Base-by-base conservation (phyloP, 225 moss, liverwort and hornwort species). In the Takakia lepidozioides region DNA sequence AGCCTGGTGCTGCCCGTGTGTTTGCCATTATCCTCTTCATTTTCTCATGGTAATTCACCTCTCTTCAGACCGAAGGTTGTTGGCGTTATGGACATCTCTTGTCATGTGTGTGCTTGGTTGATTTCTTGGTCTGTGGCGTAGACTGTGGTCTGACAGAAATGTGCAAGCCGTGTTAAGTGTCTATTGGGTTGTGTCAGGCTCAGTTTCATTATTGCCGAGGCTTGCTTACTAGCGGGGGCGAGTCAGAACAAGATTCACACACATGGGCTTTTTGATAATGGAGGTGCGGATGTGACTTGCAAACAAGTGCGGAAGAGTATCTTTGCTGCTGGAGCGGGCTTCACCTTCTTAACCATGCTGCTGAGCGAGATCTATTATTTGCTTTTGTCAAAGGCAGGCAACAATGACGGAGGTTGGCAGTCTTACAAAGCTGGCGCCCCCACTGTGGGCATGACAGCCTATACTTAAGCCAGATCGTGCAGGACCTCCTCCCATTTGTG, bases 231-330 rank as follows among this genome's bases (percentile, higher is more conserved):
- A 9, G 73, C 63, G 1, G 77, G 76, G 43, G 76, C 82, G 4
- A 67, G 63, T 19, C 62, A 69, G 11, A 73, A 82, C 51, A 72
- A 59, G 52, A 67, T 77, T 6, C 77, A 67, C 45, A 73, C 76
- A 8, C 57, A 53, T 18, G 66, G 65, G 11, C 62, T 56, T 18
- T 51, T 54, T 48, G 24, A 42, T 3, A 49, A 30, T 37, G 61
- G 55, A 0, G 66, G 69, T n/a, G 25, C 38, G 1, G 54, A 57
- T 35, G 47, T 73, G n/a, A 57, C 59, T 39, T 82, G 82, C 51
- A 52, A 43, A 1, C 51, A 77, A 46, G 72, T 82, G 16, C 69
- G 55, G 0, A 59, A 61, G 51, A 61, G 76, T 28, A 41, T 82
- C 2, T 82, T 82, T 27, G 66, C 59, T 40, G 37, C 66, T 30